Evolutionary conservation across 805 yeast species (phyloP), one percentile per base, ranked within the genome.

Genomic region (Kodamaea leandrae): DNA sequence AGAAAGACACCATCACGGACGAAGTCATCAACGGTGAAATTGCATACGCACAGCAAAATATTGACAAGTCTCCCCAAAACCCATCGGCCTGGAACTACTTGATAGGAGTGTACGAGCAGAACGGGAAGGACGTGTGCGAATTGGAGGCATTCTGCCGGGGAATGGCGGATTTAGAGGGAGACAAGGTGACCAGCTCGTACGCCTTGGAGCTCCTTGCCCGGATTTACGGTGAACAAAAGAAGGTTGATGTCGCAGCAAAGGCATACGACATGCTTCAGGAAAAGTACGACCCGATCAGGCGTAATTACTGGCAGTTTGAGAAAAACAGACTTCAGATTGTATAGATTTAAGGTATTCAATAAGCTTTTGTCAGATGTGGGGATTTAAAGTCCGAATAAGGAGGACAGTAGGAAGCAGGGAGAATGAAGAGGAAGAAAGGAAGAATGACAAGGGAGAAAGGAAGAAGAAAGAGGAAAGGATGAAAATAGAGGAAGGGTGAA

Each of bases 61-160:
- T 91, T 15, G 64, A 48, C 3, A 26, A 61, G 24, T 81, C 88
- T 2, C 95, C 96, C 1, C 87, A 85, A 33, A 91, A 93, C 57
- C 80, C 84, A 33, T 80, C 95, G 5, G 66, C 85, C 0, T 91
- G 98, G 99, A 83, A 83, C 52, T 93, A 91, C 56, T 59, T 89
- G 13, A 55, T 60, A 6, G 96, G 91, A 1, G 50, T 86, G 0
- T 71, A 72, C 51, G 43, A 46, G 16, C 52, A 51, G 32, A 50
- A 48, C 33, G 34, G 44, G 16, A 10, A 38, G 32, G 60, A 63
- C 16, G 49, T 77, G 6, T 32, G 43, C 0, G 71, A 64, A 0
- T 55, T 82, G 26, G 68, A 77, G 42, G 54, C 47, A 2, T 77
- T 83, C 42, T 77, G 80, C 19, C 30, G 47, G 9, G 45, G 56